Evolutionary conservation across 352 stramenopile species (phyloP).

Genomic region (Pythium periplocum): DNA sequence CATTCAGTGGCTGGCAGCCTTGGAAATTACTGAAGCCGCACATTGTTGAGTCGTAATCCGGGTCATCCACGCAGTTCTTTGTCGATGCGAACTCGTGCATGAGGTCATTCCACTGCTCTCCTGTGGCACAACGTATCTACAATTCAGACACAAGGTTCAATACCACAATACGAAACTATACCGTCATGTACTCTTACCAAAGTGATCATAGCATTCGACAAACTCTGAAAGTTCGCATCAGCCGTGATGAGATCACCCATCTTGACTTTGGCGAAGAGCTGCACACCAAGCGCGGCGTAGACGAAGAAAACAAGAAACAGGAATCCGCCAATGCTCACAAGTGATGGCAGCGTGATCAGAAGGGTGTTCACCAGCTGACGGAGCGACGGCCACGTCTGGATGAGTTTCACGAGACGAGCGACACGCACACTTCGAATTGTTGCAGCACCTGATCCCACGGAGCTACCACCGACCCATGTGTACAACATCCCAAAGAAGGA

Average conservation of each 20-base stretch:
- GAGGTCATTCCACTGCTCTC: slow-evolving; percentile 84
- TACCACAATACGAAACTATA: no score
- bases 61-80: slow-evolving; percentile 24
- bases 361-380: slow-evolving; percentile 81
- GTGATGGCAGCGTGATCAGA: slow-evolving; percentile 62
- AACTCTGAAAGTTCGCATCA: slow-evolving; percentile 79
- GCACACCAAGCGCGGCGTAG: slow-evolving; percentile 76
- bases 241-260: slow-evolving; percentile 46
- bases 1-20: slow-evolving; percentile 39
- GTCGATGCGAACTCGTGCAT: slow-evolving; percentile 67
- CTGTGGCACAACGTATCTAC: slow-evolving; percentile 79
- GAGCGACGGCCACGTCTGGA: slow-evolving; percentile 66
- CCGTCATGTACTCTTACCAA: slow-evolving; percentile 29
- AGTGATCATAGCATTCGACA: slow-evolving; percentile 69
- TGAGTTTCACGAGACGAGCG: slow-evolving; percentile 57
- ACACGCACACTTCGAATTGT: slow-evolving; percentile 83
- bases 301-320: slow-evolving; percentile 88
- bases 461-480: slow-evolving; percentile 21
- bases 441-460: slow-evolving; percentile 34
- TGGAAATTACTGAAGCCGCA: slow-evolving; percentile 37
- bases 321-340: slow-evolving; percentile 72
- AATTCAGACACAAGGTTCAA: neutral
- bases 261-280: slow-evolving; percentile 79
- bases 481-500: slow-evolving; percentile 49
- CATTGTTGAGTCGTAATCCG: slow-evolving; percentile 26